Base-by-base conservation (phyloP, 179 eudicot species). In the Spinacia oleracea region DNA sequence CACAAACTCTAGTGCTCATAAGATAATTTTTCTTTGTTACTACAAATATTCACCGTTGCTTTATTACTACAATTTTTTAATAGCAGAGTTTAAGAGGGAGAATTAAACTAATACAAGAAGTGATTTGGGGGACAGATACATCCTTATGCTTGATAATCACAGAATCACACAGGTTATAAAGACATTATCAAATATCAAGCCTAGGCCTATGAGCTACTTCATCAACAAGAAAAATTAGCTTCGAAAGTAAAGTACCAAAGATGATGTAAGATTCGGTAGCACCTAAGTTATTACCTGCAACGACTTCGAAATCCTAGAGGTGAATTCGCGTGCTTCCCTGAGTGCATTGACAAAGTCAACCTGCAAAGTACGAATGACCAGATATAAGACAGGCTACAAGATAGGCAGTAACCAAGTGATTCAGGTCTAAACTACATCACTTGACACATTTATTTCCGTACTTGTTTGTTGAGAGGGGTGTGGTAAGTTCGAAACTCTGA, bases 401-500 rank as follows among this genome's bases (percentile, higher is more conserved):
- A 70, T 48, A 42, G 15, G n/a, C 25, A 74, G 64, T 35, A 43
- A 31, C 72, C 40, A 76, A 71, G 55, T 43, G 16, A 25, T 48
- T 60, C 34, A 23, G 15, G 40, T 64, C 31, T 48, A 34, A 77
- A 43, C 42, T 51, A 76, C 66, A 85, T 45, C 78, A 43, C 23
- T 23, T 25, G 43, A 63, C 20, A 74, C 10, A 50, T 38, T 23
- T 8, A 21, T 20, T 53, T 70, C 46, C 87, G 42, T 91, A 94
- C 99, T 85, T 96, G 99, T 79, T 96, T 89, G 91, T 91, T 96
- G 50, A 96, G 92, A 35, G 99, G 99, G 1, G 97, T 94, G 86
- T 96, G 99, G 83, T 91, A 96, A 48, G 99, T 96, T 62, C 98
- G 94, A 79, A 96, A 96, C 74, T 95, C 89, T 74, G 99, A 96